phyloP scores from a whole-genome alignment of 306 rosid genomes.

The Abrus precatorius region DNA sequence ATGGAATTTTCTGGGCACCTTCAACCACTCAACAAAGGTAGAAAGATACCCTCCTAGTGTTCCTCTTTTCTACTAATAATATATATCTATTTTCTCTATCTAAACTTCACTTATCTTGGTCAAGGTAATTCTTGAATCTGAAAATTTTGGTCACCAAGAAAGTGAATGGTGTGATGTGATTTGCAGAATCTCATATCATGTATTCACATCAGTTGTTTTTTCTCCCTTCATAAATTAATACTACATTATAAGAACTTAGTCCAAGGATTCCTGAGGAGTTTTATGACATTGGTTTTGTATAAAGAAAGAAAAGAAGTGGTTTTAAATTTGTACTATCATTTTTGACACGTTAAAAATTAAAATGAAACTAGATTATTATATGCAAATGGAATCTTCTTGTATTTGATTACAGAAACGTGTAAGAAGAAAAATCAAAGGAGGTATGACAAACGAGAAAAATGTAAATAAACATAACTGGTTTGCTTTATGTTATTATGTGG shows the following conservation, averaged over 20 bases:
- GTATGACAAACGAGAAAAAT: too few relatives aligned
- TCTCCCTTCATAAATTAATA: too few relatives aligned
- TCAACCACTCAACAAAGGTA: constrained; percentile 77
- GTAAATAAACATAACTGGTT: too few relatives aligned
- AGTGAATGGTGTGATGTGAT: too few relatives aligned
- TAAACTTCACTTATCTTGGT: neutral
- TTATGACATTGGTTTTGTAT: neutral
- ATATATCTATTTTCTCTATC: neutral
- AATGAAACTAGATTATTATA: neutral
- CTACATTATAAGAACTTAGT: too few relatives aligned
- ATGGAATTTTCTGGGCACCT: constrained; percentile 87
- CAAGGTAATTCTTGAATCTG: constrained; percentile 2
- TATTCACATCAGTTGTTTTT: too few relatives aligned
- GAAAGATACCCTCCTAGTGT: neutral
- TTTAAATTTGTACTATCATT: neutral
- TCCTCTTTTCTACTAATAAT: neutral
- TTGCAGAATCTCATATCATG: too few relatives aligned
- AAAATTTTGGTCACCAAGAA: neutral
- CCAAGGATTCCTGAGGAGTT: neutral
- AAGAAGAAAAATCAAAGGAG: too few relatives aligned
- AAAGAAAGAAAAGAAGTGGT: neutral
- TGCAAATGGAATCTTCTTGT: constrained; percentile 2
- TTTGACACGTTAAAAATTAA: neutral
- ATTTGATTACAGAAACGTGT: too few relatives aligned
- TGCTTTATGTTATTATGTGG: neutral